Evolutionary conservation across 1,139 yeast genomes (phyloP).

Genomic region (Wickerhamomyces sp.): DNA sequence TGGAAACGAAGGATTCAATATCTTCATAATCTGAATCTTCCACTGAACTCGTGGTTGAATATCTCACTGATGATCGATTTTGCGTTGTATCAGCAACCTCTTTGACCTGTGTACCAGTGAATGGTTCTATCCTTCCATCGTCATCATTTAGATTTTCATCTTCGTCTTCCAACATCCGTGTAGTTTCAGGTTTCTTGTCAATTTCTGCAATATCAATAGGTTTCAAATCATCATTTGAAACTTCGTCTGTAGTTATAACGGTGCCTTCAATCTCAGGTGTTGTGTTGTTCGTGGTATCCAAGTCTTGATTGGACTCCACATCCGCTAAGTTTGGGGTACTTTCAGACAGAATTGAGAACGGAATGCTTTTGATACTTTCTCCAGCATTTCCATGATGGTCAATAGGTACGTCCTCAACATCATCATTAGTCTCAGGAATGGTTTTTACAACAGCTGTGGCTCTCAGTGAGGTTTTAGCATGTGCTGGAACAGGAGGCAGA

Average conservation of each 20-base stretch:
- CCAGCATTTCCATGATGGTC: conserved; percentile 1
- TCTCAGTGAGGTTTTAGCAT: too few species aligned
- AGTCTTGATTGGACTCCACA: conserved; percentile 1
- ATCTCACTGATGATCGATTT: neutral
- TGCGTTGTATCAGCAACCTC: neutral
- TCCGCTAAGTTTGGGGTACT: conserved; percentile 15
- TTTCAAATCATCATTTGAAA: neutral
- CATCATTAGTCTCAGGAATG: neutral
- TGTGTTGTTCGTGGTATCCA: neutral
- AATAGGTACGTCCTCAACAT: conserved; percentile 7
- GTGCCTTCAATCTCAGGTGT: neutral
- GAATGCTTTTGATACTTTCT: conserved; percentile 7
- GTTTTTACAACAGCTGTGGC: neutral
- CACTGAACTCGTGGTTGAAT: neutral
- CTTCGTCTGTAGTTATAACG: neutral
- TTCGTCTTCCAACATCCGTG: neutral
- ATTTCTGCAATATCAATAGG: neutral
- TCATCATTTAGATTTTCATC: conserved; percentile 1
- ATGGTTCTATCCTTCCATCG: neutral
- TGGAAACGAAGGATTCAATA: conserved; percentile 20
- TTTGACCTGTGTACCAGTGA: neutral
- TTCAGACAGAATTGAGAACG: conserved; percentile 18
- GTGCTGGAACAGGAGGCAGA: too few species aligned
- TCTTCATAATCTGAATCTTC: conserved; percentile 13
- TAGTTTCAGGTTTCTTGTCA: neutral